These are phyloP conservation scores for Petunia axillaris DNA, from an alignment of 257 asterid species.

Conservation along the genomic window DNA sequence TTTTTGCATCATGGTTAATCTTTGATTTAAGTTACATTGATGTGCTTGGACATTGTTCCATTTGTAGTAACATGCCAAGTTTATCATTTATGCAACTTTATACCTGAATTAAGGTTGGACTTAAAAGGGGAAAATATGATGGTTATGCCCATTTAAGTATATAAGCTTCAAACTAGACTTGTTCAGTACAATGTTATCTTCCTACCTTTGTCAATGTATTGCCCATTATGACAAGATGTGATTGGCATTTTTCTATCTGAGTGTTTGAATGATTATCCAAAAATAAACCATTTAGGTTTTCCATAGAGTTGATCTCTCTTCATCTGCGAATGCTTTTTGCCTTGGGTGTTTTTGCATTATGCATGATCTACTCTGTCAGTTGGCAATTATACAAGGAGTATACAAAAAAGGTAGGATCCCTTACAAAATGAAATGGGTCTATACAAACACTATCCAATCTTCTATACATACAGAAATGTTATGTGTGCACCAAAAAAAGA, in stretches of 20 bases:
- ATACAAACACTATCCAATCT: no score
- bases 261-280: conserved; percentile 7
- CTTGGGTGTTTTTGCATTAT: conserved; percentile 10
- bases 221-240: not conserved
- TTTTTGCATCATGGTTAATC: not conserved
- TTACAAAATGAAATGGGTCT: no score
- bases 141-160: not conserved
- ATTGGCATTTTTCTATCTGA: conserved; percentile 8
- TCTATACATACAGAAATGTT: no score
- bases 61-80: not conserved
- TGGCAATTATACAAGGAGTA: not conserved
- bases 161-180: no score
- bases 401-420: no score
- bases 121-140: not conserved
- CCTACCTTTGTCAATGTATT: conserved; percentile 14
- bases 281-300: conserved; percentile 7
- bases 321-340: not conserved
- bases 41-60: conserved; percentile 18
- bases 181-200: not conserved
- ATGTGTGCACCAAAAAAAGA: no score
- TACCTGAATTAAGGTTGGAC: conserved; percentile 19
- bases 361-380: conserved; percentile 13
- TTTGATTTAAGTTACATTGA: not conserved
- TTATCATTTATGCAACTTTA: not conserved
- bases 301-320: not conserved